Percentiles rank a stretch among this genome's conserved stretches.
Conservation (phyloP, 192 early-diverging fungal genomes). For the Entomortierella lignicola region DNA sequence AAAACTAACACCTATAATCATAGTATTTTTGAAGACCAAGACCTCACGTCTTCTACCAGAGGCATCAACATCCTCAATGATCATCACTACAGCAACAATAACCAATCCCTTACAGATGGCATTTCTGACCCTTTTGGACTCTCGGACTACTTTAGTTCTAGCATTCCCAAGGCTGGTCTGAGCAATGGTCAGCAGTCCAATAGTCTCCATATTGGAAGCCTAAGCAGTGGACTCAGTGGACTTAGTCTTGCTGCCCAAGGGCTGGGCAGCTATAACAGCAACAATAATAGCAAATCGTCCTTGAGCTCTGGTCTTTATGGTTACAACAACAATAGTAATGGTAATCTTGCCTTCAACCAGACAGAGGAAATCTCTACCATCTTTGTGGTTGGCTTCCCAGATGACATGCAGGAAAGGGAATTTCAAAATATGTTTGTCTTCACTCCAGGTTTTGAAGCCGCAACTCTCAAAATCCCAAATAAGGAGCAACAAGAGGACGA, state of each 20-base stretch:
- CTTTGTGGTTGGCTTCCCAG: constrained; percentile 99
- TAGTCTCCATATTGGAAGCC: constrained; percentile 42
- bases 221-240: constrained; percentile 36
- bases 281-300: constrained; percentile 9
- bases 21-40: constrained; percentile 42
- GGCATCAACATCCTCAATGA: constrained; percentile 49
- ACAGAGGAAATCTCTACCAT: constrained; percentile 97
- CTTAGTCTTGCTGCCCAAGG: constrained; percentile 27
- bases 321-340: constrained; percentile 23
- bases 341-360: background rate
- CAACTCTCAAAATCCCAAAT: constrained; percentile 90
- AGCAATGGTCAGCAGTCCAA: constrained; percentile 14
- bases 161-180: constrained; percentile 34
- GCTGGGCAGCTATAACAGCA: background rate
- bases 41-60: constrained; percentile 19
- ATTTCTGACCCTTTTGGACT: constrained; percentile 52
- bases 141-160: constrained; percentile 50
- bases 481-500: constrained; percentile 71
- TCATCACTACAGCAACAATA: background rate
- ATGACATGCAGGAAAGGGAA: constrained; percentile 98
- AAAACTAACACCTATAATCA: constrained; percentile 10
- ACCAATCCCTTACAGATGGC: constrained; percentile 4
- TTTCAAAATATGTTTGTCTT: constrained; percentile 99
- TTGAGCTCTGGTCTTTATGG: constrained; percentile 26
- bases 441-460: constrained; percentile 96